Evolutionary conservation across 441 rosid species (phyloP).

Genomic region (Erodium trifolium): DNA sequence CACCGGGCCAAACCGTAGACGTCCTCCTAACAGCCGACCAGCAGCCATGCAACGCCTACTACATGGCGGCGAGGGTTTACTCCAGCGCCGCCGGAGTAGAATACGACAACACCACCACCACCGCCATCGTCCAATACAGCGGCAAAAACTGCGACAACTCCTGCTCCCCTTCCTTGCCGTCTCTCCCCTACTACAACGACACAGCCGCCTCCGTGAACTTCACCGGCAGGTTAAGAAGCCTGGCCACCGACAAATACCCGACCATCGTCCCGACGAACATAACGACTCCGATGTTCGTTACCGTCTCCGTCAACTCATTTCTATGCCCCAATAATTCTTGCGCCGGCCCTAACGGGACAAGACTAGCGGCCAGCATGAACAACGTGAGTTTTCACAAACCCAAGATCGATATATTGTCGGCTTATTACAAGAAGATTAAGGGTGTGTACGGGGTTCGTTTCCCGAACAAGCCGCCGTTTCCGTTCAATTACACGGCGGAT

Average conservation of each 20-base stretch:
- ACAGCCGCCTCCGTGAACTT: conserved; percentile 14
- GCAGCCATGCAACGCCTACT: conserved; percentile 10
- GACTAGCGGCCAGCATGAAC: conserved; percentile 25
- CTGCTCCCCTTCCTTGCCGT: background rate
- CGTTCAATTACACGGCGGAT: conserved; percentile 28
- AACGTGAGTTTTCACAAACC: conserved; percentile 25
- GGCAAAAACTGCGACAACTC: background rate
- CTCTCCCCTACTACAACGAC: conserved; percentile 6
- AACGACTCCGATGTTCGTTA: conserved; percentile 7
- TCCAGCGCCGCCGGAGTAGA: conserved; percentile 39
- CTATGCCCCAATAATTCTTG: conserved; percentile 9
- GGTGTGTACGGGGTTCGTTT: conserved; percentile 22
- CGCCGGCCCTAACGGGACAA: background rate
- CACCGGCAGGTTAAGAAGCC: conserved; percentile 12
- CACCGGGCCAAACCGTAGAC: conserved; percentile 20
- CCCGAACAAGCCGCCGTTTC: conserved; percentile 17
- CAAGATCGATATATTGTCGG: conserved; percentile 18
- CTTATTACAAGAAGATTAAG: conserved; percentile 20
- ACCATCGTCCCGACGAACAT: conserved; percentile 10
- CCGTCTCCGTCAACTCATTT: conserved; percentile 11
- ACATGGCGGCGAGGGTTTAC: conserved; percentile 39
- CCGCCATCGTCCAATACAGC: conserved; percentile 48
- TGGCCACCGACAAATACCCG: conserved; percentile 14
- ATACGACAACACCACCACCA: conserved; percentile 64
- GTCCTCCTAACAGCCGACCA: background rate